Conservation (phyloP, 2,329 filamentous ascomycete genomes). For the Botrytis tulipae region DNA sequence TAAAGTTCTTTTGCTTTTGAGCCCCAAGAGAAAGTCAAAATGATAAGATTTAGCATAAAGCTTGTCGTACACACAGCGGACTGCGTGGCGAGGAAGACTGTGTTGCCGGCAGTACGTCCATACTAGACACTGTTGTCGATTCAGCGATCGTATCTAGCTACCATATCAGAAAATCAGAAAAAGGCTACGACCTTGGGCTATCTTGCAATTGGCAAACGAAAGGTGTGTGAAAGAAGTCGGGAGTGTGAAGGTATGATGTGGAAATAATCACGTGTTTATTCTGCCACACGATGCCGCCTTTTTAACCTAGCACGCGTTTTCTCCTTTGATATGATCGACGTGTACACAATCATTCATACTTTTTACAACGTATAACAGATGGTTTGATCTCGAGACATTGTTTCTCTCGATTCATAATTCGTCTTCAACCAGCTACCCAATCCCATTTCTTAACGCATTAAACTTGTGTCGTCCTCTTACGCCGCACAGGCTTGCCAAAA, state of each 20-base stretch:
- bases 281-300: not conserved
- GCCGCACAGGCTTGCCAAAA: conserved; percentile 1
- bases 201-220: not conserved
- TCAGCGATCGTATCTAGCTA: not conserved
- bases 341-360: not conserved
- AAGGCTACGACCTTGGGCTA: not conserved
- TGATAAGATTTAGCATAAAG: not conserved
- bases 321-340: not conserved
- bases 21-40: not conserved
- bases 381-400: not conserved
- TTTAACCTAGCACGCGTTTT: not conserved
- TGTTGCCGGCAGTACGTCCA: not conserved
- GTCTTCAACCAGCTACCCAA: not conserved
- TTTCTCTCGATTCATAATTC: not conserved
- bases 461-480: not conserved
- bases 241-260: not conserved
- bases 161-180: too few species aligned
- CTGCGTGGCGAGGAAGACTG: not conserved
- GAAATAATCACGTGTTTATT: not conserved
- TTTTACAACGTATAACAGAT: too few species aligned
- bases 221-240: not conserved
- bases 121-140: not conserved
- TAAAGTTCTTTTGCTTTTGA: not conserved
- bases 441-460: not conserved
- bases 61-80: not conserved